These are phyloP conservation scores for Stereocaulon alpinum DNA, from an alignment of 495 filamentous ascomycete genomes.

Conservation along the genomic window DNA sequence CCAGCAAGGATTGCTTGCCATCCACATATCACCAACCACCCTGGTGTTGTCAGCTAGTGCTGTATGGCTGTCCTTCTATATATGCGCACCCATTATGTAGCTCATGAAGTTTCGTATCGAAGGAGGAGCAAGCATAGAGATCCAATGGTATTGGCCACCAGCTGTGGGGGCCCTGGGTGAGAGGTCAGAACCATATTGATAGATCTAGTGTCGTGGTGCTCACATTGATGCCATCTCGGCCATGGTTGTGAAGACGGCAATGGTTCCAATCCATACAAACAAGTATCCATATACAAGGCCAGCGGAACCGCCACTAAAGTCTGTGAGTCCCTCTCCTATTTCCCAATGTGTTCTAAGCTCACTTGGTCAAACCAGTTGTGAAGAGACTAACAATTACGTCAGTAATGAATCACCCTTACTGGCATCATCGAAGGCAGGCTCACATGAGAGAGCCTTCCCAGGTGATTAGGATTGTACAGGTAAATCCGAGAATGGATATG, in stretches of 20 bases:
- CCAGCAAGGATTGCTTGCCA: conserved; percentile 37
- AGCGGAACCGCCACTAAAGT: conserved; percentile 35
- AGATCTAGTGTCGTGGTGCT: background rate
- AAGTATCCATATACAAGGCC: conserved; percentile 43
- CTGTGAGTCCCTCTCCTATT: background rate
- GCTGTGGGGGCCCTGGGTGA: conserved; percentile 37
- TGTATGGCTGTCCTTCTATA: background rate
- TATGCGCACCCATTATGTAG: conserved; percentile 36
- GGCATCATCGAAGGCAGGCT: background rate
- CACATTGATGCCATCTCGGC: conserved; percentile 30
- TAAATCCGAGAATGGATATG: conserved; percentile 38
- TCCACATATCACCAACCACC: conserved; percentile 38
- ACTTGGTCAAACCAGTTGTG: conserved; percentile 21
- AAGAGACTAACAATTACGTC: conserved; percentile 14
- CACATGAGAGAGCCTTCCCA: conserved; percentile 36
- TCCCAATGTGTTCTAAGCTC: background rate
- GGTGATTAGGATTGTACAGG: conserved; percentile 34
- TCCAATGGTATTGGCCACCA: conserved; percentile 46
- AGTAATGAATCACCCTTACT: background rate
- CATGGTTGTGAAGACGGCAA: conserved; percentile 22
- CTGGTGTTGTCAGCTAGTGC: conserved; percentile 16
- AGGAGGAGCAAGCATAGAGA: conserved; percentile 38
- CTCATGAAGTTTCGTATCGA: conserved; percentile 33
- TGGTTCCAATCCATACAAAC: conserved; percentile 38
- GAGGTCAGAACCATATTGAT: background rate